Base-by-base conservation (phyloP, 768 basidiomycete species). In the Dacryopinax spathularia region DNA sequence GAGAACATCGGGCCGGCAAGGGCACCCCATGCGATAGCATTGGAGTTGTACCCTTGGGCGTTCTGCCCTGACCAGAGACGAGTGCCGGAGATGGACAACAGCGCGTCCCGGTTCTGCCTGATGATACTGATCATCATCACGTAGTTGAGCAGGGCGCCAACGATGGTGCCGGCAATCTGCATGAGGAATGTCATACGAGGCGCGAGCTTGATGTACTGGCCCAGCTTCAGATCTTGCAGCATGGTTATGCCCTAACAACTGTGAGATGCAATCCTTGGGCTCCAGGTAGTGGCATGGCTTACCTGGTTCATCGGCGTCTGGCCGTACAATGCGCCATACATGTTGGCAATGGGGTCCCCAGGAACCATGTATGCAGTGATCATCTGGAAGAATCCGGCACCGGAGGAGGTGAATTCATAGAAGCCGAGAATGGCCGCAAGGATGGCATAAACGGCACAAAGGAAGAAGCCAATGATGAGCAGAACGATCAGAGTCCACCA, bases 11-110 rank as follows among this genome's bases (percentile, higher is more conserved):
- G 39, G 33, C 71, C 69, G 33, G 70, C 70, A 1, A 78, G 72
- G 9, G 75, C 77, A 44, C 77, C 77, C 75, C 74, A 78, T 1
- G 73, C 68, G 34, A 78, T 73, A 1, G 75, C 76, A 48, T 69
- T 69, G 39, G 62, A 63, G 65, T 71, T 71, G 67, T 68, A 71
- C 12, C 64, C 64, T 33, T 71, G 70, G 3, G 70, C 69, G 66
- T 71, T 71, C 56, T 69, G 69, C 4, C 70, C 70, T 35, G 66
- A 67, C 70, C 70, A 70, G 35, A 71, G 65, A 35, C 70, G 59
- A 13, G 68, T 70, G 29, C 69, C 69, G 13, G 67, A 59, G 43
- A 69, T 63, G 34, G 64, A 66, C 36, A 69, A 60, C 10, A 69
- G 65, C 5, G 66, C 69, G 12, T 35, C 44, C 13, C 69, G 62